These are phyloP conservation scores for Leishmania turanica DNA, from an alignment of 208 protist species.

Conservation along the genomic window DNA sequence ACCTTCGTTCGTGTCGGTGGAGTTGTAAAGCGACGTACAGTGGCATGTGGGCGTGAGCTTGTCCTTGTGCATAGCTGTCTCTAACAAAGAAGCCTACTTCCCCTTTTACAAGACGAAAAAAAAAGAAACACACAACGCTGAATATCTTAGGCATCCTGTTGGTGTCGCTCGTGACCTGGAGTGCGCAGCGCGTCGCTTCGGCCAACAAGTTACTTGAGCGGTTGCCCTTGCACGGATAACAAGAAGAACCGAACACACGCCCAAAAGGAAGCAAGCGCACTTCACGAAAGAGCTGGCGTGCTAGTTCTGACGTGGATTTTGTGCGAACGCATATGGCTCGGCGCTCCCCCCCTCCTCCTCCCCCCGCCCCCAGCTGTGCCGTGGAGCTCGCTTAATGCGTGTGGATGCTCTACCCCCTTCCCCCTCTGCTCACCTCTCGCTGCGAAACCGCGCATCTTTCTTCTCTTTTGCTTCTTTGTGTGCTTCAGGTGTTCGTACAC, in stretches of 20 bases:
- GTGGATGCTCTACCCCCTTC: neutral
- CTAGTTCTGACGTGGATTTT: neutral
- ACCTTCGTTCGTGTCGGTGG: neutral
- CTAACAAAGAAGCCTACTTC: neutral
- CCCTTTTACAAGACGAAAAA: neutral
- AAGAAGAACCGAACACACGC: no score
- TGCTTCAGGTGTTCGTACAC: neutral
- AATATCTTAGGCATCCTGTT: neutral
- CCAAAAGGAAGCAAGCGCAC: neutral
- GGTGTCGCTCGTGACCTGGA: neutral
- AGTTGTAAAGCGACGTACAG: neutral
- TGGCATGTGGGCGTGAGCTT: neutral
- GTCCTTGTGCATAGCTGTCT: neutral
- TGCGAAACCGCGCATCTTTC: conserved; percentile 1
- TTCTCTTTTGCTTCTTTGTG: neutral
- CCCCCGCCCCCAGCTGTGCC: neutral
- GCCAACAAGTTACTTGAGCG: neutral
- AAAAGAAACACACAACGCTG: neutral
- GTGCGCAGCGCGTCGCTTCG: neutral
- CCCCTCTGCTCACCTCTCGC: neutral
- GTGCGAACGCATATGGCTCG: neutral
- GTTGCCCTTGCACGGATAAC: neutral
- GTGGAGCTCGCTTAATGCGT: neutral
- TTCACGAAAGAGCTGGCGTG: neutral
- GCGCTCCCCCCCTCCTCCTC: neutral